Conservation (phyloP, 306 rosid species). For the Prinsepia uniflora region DNA sequence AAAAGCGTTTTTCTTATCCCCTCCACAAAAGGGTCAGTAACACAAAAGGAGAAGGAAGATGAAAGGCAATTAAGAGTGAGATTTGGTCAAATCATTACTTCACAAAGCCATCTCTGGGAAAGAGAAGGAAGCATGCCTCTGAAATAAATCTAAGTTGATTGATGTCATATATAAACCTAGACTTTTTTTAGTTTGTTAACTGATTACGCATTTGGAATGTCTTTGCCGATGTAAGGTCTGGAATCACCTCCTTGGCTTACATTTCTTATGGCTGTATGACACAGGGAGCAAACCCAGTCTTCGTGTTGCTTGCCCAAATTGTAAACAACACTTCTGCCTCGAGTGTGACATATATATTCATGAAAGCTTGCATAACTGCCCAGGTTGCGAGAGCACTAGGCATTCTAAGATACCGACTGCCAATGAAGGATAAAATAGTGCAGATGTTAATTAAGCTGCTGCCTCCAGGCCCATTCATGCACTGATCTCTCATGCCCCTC, state of each 20-base stretch:
- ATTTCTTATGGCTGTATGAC: constrained; percentile 21
- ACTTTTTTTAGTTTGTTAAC: constrained; percentile 8
- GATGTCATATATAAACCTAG: not conserved
- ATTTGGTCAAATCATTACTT: not conserved
- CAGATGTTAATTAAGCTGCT: not conserved
- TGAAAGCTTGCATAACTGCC: constrained; percentile 95
- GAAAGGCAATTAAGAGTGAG: not conserved
- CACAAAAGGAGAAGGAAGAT: not conserved
- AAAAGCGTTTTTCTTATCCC: not conserved
- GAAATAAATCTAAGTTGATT: not conserved
- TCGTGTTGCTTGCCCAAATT: constrained; percentile 73
- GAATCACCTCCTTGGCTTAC: constrained; percentile 4
- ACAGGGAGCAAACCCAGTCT: constrained; percentile 75
- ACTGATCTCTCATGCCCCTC: not conserved
- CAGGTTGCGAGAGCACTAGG: constrained; percentile 85
- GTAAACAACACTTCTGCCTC: constrained; percentile 84
- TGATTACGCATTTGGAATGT: constrained; percentile 10
- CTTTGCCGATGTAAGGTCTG: not conserved
- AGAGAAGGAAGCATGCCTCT: not conserved
- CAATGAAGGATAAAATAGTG: constrained; percentile 25
- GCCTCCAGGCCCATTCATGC: not conserved
- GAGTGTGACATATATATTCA: constrained; percentile 90
- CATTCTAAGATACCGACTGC: constrained; percentile 44
- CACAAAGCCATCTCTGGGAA: not conserved
- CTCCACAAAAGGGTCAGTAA: not conserved